Conservation (phyloP, 495 filamentous ascomycete genomes). For the Talaromyces stipitatus region DNA sequence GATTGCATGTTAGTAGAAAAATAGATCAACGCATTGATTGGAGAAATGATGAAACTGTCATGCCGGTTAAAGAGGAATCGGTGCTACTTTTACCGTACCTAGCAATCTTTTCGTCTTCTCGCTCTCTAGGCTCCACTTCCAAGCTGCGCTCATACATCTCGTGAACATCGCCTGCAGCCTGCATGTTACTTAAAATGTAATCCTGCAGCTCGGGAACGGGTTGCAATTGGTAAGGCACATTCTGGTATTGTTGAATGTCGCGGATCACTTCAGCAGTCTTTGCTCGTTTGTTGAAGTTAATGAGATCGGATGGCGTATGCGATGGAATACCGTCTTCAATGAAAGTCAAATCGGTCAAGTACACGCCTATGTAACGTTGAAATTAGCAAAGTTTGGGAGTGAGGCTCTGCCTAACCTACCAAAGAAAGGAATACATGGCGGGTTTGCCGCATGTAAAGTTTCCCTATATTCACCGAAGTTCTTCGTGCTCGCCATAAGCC, state of each 20-base stretch:
- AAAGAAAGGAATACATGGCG: conserved; percentile 97
- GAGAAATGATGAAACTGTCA: conserved; percentile 29
- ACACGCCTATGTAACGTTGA: conserved; percentile 61
- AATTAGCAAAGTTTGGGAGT: conserved; percentile 6
- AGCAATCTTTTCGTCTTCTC: conserved; percentile 92
- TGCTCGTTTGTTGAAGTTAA: conserved; percentile 96
- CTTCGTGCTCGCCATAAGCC: conserved; percentile 94
- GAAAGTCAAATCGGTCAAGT: conserved; percentile 95
- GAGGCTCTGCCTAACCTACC: conserved; percentile 46
- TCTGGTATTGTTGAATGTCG: conserved; percentile 97
- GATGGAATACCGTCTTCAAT: conserved; percentile 98
- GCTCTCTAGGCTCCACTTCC: conserved; percentile 84
- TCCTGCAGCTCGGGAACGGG: conserved; percentile 89
- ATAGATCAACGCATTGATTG: conserved; percentile 26
- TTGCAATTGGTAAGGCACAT: conserved; percentile 84
- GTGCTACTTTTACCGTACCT: conserved; percentile 49
- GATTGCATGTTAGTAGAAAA: conserved; percentile 6
- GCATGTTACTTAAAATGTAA: conserved; percentile 93
- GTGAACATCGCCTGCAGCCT: conserved; percentile 87
- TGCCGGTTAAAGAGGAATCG: conserved; percentile 22
- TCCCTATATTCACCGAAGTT: conserved; percentile 98
- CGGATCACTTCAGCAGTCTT: conserved; percentile 97
- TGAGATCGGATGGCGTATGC: conserved; percentile 87
- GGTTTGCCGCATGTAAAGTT: conserved; percentile 82
- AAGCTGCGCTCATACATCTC: conserved; percentile 98